Conservation (phyloP, 257 asterid genomes). For the Leptodermis oblonga region DNA sequence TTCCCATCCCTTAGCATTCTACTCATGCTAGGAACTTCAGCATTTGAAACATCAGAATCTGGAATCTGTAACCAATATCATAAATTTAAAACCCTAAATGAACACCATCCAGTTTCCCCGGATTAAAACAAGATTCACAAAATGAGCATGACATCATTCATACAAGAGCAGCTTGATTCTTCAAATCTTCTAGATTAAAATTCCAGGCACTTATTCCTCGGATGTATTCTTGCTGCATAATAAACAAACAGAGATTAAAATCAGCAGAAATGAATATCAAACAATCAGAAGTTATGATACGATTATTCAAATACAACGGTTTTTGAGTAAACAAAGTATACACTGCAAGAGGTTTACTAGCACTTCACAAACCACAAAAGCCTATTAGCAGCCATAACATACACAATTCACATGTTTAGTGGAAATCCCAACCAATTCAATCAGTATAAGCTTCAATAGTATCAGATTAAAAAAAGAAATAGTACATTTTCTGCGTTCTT, state of each 20-base stretch:
- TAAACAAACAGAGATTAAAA: slow-evolving; percentile 1
- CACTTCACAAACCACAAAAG: not conserved
- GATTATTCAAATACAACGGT: not conserved
- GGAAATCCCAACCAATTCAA: not conserved
- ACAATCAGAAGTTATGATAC: not conserved
- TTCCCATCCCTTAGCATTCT: slow-evolving; percentile 38
- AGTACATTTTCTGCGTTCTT: not conserved
- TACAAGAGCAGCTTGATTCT: slow-evolving; percentile 92
- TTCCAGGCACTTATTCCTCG: slow-evolving; percentile 98
- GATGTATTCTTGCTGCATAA: slow-evolving; percentile 89
- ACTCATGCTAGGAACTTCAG: slow-evolving; percentile 48
- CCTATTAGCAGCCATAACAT: not conserved
- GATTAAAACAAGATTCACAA: slow-evolving; percentile 17
- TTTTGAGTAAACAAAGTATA: not conserved
- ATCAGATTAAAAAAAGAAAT: too few relatives aligned
- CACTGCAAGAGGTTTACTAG: not conserved
- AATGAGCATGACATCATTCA: slow-evolving; percentile 22
- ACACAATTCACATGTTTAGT: not conserved
- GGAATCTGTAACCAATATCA: slow-evolving; percentile 60
- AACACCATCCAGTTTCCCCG: not conserved
- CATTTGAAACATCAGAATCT: slow-evolving; percentile 56
- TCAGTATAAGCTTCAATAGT: not conserved
- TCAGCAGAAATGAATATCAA: not conserved
- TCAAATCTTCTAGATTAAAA: slow-evolving; percentile 91
- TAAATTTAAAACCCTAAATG: slow-evolving; percentile 3